phyloP scores from a whole-genome alignment of 169 alveolate genomes.

The Plasmodium chabaudi region DNA sequence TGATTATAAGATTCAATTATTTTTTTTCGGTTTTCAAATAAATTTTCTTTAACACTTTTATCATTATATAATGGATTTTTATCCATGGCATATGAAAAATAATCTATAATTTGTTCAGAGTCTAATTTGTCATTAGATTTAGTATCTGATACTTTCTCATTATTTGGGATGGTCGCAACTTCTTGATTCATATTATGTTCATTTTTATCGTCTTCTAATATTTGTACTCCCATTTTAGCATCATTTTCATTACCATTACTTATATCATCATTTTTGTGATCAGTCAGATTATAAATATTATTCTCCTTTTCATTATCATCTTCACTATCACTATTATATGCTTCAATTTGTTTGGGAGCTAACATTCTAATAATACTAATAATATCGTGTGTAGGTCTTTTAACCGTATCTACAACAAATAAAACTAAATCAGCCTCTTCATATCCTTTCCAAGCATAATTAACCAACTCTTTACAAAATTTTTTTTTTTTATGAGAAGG shows the following conservation, averaged over 20 bases:
- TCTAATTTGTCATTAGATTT: neutral
- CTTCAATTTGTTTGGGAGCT: slow-evolving; percentile 78
- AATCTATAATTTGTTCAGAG: slow-evolving; percentile 24
- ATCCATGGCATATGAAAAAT: slow-evolving; percentile 48
- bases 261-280: neutral
- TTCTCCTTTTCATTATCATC: slow-evolving; percentile 14
- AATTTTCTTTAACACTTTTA: slow-evolving; percentile 56
- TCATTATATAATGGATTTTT: slow-evolving; percentile 39
- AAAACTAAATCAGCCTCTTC: slow-evolving; percentile 90
- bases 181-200: neutral
- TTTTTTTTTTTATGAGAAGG: slow-evolving; percentile 87
- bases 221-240: neutral
- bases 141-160: neutral
- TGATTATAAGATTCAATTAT: slow-evolving; percentile 44
- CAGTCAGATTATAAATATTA: neutral
- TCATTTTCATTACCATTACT: neutral
- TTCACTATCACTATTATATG: slow-evolving; percentile 66
- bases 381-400: slow-evolving; percentile 87
- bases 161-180: neutral
- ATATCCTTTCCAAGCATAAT: slow-evolving; percentile 90
- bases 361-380: slow-evolving; percentile 81
- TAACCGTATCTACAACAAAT: slow-evolving; percentile 87
- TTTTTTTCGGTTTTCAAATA: slow-evolving; percentile 66
- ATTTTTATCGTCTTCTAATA: neutral
- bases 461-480: slow-evolving; percentile 86